phyloP scores from a whole-genome alignment of 192 early-diverging fungal species.

The Lunasporangiospora selenospora region DNA sequence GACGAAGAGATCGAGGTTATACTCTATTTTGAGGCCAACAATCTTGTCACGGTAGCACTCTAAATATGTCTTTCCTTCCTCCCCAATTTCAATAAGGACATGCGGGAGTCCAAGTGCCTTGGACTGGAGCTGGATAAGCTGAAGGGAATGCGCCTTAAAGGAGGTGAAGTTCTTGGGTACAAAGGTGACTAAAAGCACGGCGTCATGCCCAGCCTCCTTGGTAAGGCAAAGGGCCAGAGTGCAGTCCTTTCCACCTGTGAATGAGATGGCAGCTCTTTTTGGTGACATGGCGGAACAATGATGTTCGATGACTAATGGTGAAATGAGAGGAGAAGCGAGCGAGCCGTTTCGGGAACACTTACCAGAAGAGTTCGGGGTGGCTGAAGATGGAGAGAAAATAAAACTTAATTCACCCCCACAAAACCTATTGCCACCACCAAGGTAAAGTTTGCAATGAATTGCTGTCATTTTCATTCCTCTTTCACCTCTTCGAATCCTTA shows the following conservation, averaged over 20 bases:
- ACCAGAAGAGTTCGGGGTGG: too few relatives aligned
- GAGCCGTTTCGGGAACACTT: too few relatives aligned
- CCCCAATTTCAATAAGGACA: constrained; percentile 35
- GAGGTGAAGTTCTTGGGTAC: constrained; percentile 50
- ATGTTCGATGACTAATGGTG: too few relatives aligned
- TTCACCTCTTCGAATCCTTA: too few relatives aligned
- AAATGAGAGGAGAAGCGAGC: too few relatives aligned
- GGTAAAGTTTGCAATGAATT: too few relatives aligned
- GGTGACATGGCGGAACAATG: constrained; percentile 4
- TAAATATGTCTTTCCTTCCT: constrained; percentile 55
- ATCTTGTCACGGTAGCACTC: constrained; percentile 56
- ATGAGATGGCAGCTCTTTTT: constrained; percentile 56
- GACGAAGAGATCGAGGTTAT: constrained; percentile 57
- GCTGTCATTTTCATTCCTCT: too few relatives aligned
- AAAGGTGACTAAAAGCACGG: constrained; percentile 58
- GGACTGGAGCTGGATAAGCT: constrained; percentile 54
- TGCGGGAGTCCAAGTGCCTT: constrained; percentile 57
- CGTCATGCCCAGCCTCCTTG: constrained; percentile 36
- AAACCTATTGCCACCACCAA: too few relatives aligned
- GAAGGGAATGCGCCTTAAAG: constrained; percentile 62
- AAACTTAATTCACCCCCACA: too few relatives aligned
- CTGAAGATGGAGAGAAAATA: too few relatives aligned
- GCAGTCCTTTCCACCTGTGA: constrained; percentile 72
- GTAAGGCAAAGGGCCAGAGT: constrained; percentile 54
- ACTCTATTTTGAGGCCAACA: constrained; percentile 38